Percentiles rank a stretch among this genome's conserved stretches.
Evolutionary conservation across 2,329 filamentous ascomycete species (phyloP).

Genomic region (Thielaviopsis populi): DNA sequence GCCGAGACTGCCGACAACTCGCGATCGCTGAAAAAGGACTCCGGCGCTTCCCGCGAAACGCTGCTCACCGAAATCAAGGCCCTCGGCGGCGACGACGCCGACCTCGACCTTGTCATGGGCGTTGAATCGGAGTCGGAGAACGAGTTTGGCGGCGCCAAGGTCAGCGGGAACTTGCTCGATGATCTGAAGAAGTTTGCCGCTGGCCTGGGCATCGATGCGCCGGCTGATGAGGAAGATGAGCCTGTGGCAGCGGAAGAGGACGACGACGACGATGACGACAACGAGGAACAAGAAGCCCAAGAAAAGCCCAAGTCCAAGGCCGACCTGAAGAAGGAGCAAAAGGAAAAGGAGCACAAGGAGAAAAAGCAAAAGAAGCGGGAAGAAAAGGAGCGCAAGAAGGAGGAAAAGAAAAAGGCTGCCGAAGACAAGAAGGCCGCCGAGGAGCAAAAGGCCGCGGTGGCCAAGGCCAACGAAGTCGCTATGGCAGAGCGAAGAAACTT

Average conservation of each 20-base stretch:
- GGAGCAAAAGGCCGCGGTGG: constrained; percentile 20
- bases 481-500: constrained; percentile 24
- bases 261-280: background rate
- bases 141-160: constrained; percentile 22
- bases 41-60: constrained; percentile 20
- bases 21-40: constrained; percentile 9
- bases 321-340: constrained; percentile 25
- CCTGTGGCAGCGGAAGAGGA: background rate
- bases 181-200: constrained; percentile 14
- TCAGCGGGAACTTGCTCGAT: constrained; percentile 1
- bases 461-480: constrained; percentile 22
- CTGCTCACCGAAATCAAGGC: constrained; percentile 49
- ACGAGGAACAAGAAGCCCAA: constrained; percentile 19
- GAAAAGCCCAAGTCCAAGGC: constrained; percentile 26
- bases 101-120: constrained; percentile 45
- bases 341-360: constrained; percentile 22
- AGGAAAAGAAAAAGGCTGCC: constrained; percentile 14
- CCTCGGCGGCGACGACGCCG: constrained; percentile 50
- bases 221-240: constrained; percentile 7
- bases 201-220: constrained; percentile 14
- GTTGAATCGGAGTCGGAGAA: constrained; percentile 30
- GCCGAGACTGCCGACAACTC: background rate
- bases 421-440: constrained; percentile 20
- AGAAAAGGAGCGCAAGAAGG: constrained; percentile 14
- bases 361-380: constrained; percentile 24